Conservation (phyloP, 805 yeast species). For the Scheffersomyces coipomensis region DNA sequence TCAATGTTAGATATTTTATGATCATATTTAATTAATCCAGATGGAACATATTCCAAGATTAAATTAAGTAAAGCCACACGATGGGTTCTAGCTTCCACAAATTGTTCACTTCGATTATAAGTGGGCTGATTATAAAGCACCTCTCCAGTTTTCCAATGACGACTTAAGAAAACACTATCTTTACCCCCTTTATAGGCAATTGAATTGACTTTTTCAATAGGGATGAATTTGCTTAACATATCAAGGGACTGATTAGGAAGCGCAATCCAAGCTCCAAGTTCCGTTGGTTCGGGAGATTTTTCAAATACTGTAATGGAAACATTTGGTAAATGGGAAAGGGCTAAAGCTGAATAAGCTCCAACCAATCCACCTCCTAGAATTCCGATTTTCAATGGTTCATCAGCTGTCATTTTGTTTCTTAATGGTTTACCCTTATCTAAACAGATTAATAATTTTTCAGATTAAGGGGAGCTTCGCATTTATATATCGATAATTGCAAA, state of each 20-base stretch:
- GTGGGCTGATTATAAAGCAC: constrained; percentile 2
- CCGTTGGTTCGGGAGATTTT: not conserved
- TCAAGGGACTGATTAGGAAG: constrained; percentile 3
- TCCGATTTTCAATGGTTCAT: constrained; percentile 1
- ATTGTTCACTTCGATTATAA: not conserved
- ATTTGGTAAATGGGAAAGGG: constrained; percentile 3
- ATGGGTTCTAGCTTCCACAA: constrained; percentile 7
- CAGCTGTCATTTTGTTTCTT: not conserved
- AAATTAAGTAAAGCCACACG: constrained; percentile 3
- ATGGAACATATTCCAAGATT: constrained; percentile 19
- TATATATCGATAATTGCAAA: not conserved
- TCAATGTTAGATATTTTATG: constrained; percentile 3
- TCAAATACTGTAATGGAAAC: constrained; percentile 2
- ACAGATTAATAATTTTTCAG: not conserved
- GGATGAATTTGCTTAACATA: constrained; percentile 2
- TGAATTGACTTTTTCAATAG: constrained; percentile 2
- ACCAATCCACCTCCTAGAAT: constrained; percentile 4
- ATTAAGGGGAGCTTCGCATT: not conserved
- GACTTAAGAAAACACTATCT: constrained; percentile 1
- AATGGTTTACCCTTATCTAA: too few relatives aligned
- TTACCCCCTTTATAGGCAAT: constrained; percentile 3
- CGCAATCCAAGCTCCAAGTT: constrained; percentile 7
- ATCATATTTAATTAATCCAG: constrained; percentile 6
- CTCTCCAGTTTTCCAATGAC: constrained; percentile 7
- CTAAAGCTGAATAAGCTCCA: constrained; percentile 2